Conservation (phyloP, 441 rosid genomes). For the Populus hybrid region DNA sequence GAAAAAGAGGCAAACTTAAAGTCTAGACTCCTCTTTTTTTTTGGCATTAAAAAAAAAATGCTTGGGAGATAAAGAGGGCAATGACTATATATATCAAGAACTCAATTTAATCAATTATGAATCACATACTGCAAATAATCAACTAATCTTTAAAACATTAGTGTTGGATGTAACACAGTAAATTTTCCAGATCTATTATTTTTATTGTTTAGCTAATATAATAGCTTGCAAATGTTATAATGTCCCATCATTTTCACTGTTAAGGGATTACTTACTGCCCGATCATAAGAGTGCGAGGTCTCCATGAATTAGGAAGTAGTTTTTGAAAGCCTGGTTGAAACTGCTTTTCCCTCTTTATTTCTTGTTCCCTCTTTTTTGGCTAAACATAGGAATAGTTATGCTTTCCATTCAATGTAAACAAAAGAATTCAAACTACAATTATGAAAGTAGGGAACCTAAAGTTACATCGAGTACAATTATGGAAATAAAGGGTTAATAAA, state of each 20-base stretch:
- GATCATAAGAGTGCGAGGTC: background rate
- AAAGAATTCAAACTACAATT: constrained; percentile 4
- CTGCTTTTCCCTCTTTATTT: background rate
- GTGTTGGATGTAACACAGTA: no score
- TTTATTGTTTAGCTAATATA: background rate
- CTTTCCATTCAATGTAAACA: background rate
- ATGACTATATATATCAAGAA: no score
- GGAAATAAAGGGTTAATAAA: constrained; percentile 6
- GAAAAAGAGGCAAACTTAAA: no score
- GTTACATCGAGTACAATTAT: constrained; percentile 4
- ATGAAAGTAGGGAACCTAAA: background rate
- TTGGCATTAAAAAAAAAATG: no score
- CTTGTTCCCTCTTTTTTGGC: background rate
- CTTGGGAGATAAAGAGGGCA: no score
- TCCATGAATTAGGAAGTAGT: background rate
- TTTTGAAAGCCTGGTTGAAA: background rate
- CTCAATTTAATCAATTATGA: no score
- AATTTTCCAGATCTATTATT: no score
- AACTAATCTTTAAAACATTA: no score
- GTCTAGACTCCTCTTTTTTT: no score
- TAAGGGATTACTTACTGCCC: background rate
- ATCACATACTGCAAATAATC: no score
- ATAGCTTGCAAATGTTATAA: background rate
- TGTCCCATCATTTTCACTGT: background rate
- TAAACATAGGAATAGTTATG: background rate